These are phyloP conservation scores for Penicillium cinerascens DNA, from an alignment of 495 filamentous ascomycete genomes.

Conservation along the genomic window DNA sequence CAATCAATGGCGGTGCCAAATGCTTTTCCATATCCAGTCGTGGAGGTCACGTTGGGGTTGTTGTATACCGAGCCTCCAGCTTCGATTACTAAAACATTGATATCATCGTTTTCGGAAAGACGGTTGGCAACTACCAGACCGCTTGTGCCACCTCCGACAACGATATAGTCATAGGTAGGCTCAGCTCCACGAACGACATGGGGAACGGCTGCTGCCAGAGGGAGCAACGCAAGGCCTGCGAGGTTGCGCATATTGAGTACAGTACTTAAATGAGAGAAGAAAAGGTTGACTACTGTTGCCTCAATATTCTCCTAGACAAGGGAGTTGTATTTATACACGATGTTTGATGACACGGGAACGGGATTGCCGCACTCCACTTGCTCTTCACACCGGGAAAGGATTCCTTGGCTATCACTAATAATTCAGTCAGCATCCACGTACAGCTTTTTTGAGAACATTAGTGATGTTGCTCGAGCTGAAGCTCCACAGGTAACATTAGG, in stretches of 20 bases:
- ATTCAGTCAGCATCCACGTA: not conserved
- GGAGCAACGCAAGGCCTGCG: slow-evolving; percentile 12
- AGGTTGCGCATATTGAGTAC: slow-evolving; percentile 11
- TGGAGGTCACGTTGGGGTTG: slow-evolving; percentile 48
- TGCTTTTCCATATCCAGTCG: slow-evolving; percentile 35
- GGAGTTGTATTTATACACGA: not conserved
- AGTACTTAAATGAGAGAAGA: not conserved
- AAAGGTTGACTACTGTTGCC: not conserved
- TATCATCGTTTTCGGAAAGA: slow-evolving; percentile 44
- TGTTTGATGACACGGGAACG: not conserved
- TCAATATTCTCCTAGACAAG: not conserved
- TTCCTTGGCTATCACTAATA: not conserved
- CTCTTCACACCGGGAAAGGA: not conserved
- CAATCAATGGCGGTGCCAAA: slow-evolving; percentile 50
- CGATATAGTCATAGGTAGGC: slow-evolving; percentile 42
- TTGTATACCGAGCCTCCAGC: slow-evolving; percentile 48
- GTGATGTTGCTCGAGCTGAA: not conserved
- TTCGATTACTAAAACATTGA: slow-evolving; percentile 52
- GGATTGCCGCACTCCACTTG: not conserved
- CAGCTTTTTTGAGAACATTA: not conserved
- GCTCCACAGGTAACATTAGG: not conserved
- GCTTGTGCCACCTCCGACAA: slow-evolving; percentile 52
- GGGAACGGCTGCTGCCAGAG: slow-evolving; percentile 11
- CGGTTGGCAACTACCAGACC: slow-evolving; percentile 54
- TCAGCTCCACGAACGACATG: not conserved